phyloP scores from a whole-genome alignment of 495 filamentous ascomycete genomes.

The Xylaria intraflava region DNA sequence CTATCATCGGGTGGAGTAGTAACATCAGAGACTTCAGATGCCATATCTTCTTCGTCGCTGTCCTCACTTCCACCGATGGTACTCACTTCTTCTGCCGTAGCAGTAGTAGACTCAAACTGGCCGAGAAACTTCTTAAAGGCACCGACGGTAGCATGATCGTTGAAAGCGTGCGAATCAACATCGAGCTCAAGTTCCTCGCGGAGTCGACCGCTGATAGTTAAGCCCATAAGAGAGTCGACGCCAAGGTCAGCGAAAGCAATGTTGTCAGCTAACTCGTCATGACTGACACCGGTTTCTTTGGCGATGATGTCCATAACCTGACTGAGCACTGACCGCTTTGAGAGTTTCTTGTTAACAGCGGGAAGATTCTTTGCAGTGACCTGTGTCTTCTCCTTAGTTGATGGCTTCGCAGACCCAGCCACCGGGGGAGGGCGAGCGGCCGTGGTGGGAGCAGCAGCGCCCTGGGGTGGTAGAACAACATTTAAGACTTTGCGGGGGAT shows the following conservation, averaged over 20 bases:
- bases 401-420: slow-evolving; percentile 37
- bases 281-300: slow-evolving; percentile 57
- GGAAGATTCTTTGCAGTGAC: slow-evolving; percentile 36
- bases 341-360: slow-evolving; percentile 36
- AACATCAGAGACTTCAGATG: slow-evolving; percentile 38
- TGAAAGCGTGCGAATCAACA: slow-evolving; percentile 48
- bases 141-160: slow-evolving; percentile 49
- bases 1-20: slow-evolving; percentile 43
- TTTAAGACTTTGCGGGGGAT: slow-evolving; percentile 63
- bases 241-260: slow-evolving; percentile 51
- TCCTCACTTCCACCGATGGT: slow-evolving; percentile 29
- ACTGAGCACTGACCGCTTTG: slow-evolving; percentile 28
- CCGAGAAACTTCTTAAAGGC: slow-evolving; percentile 53
- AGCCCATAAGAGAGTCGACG: slow-evolving; percentile 55
- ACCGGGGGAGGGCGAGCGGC: slow-evolving; percentile 31
- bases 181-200: slow-evolving; percentile 53
- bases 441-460: slow-evolving; percentile 32
- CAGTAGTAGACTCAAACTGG: slow-evolving; percentile 36
- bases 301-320: slow-evolving; percentile 58
- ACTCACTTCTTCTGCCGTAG: slow-evolving; percentile 25
- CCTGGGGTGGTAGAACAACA: slow-evolving; percentile 54
- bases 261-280: slow-evolving; percentile 53
- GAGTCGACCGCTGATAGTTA: slow-evolving; percentile 48
- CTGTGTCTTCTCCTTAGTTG: slow-evolving; percentile 36
- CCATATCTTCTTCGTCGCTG: slow-evolving; percentile 38